These are phyloP conservation scores for Brassica napus DNA, from an alignment of 345 rosid genomes.

Conservation along the genomic window DNA sequence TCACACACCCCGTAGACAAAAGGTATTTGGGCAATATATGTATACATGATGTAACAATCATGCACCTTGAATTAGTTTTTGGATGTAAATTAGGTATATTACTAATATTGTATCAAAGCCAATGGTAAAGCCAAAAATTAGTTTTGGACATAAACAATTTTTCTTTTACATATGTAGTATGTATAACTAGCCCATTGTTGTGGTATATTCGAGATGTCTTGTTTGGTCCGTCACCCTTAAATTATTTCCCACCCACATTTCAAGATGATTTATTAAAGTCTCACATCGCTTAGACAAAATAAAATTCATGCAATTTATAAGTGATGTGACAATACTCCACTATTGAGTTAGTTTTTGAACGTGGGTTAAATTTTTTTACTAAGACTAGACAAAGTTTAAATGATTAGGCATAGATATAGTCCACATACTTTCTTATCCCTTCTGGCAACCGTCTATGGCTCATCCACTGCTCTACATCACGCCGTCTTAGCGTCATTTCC, in stretches of 20 bases:
- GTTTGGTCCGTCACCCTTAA: background rate
- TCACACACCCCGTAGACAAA: background rate
- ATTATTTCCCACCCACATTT: background rate
- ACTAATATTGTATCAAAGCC: background rate
- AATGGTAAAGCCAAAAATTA: background rate
- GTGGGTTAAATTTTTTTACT: background rate
- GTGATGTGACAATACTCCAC: too few relatives aligned
- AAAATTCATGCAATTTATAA: background rate
- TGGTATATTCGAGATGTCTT: background rate
- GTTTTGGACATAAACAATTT: background rate
- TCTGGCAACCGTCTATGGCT: background rate
- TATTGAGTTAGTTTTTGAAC: background rate
- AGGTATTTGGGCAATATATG: background rate
- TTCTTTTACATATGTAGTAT: background rate
- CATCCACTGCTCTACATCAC: background rate
- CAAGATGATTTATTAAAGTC: background rate
- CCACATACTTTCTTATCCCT: background rate
- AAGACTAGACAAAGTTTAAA: background rate
- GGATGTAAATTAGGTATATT: background rate
- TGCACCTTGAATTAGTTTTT: too few relatives aligned
- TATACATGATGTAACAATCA: background rate
- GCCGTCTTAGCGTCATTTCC: background rate
- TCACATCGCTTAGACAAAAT: background rate
- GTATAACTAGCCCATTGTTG: background rate
- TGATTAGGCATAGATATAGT: background rate